phyloP scores from a whole-genome alignment of 2,329 filamentous ascomycete species.

The Dactylellina haptotyla region DNA sequence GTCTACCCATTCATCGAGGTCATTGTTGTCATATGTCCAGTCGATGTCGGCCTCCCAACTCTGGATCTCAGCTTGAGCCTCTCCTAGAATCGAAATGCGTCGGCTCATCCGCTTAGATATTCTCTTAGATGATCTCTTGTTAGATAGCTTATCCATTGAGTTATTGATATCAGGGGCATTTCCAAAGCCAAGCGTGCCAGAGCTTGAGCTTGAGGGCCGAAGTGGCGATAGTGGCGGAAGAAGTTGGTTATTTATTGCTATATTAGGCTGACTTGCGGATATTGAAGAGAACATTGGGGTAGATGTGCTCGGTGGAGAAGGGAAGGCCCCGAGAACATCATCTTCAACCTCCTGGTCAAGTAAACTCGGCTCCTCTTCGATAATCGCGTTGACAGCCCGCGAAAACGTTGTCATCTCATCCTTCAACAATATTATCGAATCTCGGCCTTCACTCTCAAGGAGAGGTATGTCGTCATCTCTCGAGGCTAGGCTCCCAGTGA shows the following conservation, averaged over 20 bases:
- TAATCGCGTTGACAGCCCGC: constrained; percentile 18
- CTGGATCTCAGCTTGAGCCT: constrained; percentile 30
- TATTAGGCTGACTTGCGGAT: constrained; percentile 5
- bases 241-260: constrained; percentile 39
- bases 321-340: constrained; percentile 40
- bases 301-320: constrained; percentile 28
- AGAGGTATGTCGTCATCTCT: constrained; percentile 38
- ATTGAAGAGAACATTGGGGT: neutral
- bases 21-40: constrained; percentile 50
- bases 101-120: constrained; percentile 35
- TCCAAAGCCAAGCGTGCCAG: constrained; percentile 41
- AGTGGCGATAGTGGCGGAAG: constrained; percentile 40
- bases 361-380: constrained; percentile 29
- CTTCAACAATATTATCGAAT: constrained; percentile 43
- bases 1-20: constrained; percentile 47
- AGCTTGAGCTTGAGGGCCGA: constrained; percentile 47
- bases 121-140: constrained; percentile 29
- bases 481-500: constrained; percentile 8
- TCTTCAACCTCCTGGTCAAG: constrained; percentile 39
- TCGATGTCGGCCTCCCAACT: constrained; percentile 52
- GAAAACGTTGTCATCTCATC: constrained; percentile 17
- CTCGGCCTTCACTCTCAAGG: constrained; percentile 45
- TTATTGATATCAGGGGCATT: neutral
- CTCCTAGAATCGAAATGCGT: constrained; percentile 25
- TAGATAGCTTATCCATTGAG: neutral